Percentiles rank a stretch among this genome's conserved stretches.
These are phyloP conservation scores for Russula lepida DNA, from an alignment of 768 basidiomycete species.

Conservation along the genomic window DNA sequence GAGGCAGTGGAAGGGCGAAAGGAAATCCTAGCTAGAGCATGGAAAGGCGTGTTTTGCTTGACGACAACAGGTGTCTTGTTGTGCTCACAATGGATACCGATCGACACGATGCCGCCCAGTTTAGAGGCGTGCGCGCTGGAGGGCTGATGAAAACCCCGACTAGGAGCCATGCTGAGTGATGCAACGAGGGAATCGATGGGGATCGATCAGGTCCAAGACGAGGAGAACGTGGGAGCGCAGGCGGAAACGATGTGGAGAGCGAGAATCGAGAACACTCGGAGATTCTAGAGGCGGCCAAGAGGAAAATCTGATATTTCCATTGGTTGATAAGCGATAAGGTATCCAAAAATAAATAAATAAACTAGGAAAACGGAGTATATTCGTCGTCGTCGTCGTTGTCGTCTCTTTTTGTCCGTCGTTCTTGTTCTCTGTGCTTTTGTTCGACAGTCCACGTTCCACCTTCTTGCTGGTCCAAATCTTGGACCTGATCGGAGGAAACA, in stretches of 20 bases:
- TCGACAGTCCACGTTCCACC: background rate
- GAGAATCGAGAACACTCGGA: too few relatives aligned
- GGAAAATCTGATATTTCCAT: background rate
- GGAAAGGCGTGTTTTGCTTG: background rate
- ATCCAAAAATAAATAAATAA: background rate
- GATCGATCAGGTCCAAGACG: background rate
- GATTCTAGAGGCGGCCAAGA: too few relatives aligned
- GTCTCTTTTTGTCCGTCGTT: background rate
- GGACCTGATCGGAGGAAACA: background rate
- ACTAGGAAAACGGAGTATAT: background rate
- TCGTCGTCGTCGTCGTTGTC: too few relatives aligned
- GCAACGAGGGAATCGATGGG: background rate
- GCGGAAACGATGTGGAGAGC: background rate
- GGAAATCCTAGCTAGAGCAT: too few relatives aligned
- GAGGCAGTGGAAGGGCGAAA: background rate
- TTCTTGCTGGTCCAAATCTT: background rate
- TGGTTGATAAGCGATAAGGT: slow-evolving; percentile 4
- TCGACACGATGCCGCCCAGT: too few relatives aligned
- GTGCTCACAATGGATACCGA: too few relatives aligned
- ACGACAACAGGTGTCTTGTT: background rate
- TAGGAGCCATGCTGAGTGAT: background rate
- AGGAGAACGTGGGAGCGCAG: background rate
- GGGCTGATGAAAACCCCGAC: too few relatives aligned
- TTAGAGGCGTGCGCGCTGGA: too few relatives aligned
- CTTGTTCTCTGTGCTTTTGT: background rate